phyloP scores from a whole-genome alignment of 192 early-diverging fungal genomes.

The Umbelopsis vinacea region DNA sequence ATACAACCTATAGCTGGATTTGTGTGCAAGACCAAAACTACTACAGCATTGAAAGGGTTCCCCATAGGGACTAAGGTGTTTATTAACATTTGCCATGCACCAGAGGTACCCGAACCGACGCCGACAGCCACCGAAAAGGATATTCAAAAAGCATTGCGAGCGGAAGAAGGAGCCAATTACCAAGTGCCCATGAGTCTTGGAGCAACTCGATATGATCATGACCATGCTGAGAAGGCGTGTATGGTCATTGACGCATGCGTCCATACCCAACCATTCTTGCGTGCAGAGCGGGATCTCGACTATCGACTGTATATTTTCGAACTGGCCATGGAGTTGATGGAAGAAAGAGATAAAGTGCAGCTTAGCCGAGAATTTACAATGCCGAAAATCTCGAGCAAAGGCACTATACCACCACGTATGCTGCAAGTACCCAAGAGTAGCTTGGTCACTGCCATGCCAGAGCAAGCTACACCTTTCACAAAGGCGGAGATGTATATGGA shows the following conservation, averaged over 20 bases:
- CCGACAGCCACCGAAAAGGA: constrained; percentile 58
- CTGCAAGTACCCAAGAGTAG: constrained; percentile 57
- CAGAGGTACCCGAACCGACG: constrained; percentile 57
- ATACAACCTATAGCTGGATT: constrained; percentile 30
- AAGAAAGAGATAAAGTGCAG: constrained; percentile 60
- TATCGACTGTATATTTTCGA: constrained; percentile 72
- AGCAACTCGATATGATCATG: constrained; percentile 46
- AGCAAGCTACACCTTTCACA: not conserved
- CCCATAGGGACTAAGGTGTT: constrained; percentile 49
- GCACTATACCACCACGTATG: constrained; percentile 58
- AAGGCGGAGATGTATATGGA: constrained; percentile 8
- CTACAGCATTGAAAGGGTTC: not conserved
- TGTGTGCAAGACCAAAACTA: constrained; percentile 27
- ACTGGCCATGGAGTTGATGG: constrained; percentile 67
- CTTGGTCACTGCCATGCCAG: constrained; percentile 40
- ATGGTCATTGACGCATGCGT: constrained; percentile 74
- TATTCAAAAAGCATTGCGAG: constrained; percentile 64
- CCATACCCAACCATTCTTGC: constrained; percentile 56
- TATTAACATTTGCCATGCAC: constrained; percentile 69
- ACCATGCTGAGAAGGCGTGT: constrained; percentile 42
- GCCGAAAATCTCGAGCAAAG: constrained; percentile 61
- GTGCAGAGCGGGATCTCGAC: constrained; percentile 61
- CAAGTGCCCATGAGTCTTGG: constrained; percentile 68
- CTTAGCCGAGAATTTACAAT: constrained; percentile 66
- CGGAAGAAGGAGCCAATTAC: constrained; percentile 61